Evolutionary conservation across 805 yeast genomes (phyloP).

Genomic region (Yueomyces sp.): DNA sequence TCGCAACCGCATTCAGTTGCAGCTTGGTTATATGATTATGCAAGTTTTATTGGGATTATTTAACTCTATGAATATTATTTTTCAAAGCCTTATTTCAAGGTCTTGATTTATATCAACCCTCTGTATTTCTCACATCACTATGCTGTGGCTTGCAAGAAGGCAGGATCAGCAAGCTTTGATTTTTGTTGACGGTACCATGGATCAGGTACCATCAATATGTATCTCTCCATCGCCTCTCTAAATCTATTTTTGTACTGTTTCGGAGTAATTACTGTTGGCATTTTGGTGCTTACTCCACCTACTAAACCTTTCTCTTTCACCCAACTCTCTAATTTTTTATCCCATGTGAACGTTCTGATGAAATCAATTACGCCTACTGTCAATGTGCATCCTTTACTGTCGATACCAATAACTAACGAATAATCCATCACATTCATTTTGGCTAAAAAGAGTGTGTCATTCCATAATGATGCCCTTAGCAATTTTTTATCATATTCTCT

Average conservation of each 20-base stretch:
- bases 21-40: no score
- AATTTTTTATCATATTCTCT: constrained; percentile 82
- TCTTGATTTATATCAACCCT: no score
- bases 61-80: no score
- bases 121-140: no score
- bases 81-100: no score
- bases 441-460: constrained; percentile 84
- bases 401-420: constrained; percentile 87
- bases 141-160: no score
- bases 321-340: constrained; percentile 95
- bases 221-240: constrained; percentile 95
- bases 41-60: no score
- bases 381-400: constrained; percentile 47
- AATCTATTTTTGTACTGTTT: constrained; percentile 88
- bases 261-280: constrained; percentile 96
- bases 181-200: constrained; percentile 25
- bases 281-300: constrained; percentile 72
- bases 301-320: constrained; percentile 90
- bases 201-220: constrained; percentile 89
- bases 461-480: constrained; percentile 80
- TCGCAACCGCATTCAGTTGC: no score
- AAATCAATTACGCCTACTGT: constrained; percentile 93
- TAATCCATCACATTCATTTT: constrained; percentile 99
- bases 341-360: constrained; percentile 96
- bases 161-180: not conserved